phyloP scores from a whole-genome alignment of 768 basidiomycete species.

The Podaxis rugospora region DNA sequence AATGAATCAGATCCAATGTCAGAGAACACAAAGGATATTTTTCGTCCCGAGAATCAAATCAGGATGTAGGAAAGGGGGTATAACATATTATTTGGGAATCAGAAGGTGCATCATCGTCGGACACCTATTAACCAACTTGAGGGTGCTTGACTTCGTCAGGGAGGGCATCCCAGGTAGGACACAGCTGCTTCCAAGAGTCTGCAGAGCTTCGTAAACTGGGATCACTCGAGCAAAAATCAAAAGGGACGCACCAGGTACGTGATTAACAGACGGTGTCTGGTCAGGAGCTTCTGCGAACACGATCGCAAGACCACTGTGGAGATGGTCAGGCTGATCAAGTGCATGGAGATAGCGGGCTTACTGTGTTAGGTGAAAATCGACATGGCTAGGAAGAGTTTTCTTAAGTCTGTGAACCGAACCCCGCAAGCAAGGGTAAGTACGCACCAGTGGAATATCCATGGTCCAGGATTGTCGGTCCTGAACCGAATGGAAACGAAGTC shows the following conservation, averaged over 20 bases:
- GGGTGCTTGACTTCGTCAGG: background rate
- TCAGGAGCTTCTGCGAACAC: conserved; percentile 28
- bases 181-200: conserved; percentile 21
- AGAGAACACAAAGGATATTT: background rate
- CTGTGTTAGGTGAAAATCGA: conserved; percentile 7
- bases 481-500: conserved; percentile 58
- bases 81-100: background rate
- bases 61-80: background rate
- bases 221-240: background rate
- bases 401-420: background rate
- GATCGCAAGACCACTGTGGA: conserved; percentile 26
- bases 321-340: background rate
- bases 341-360: background rate
- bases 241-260: background rate
- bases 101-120: background rate
- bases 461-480: conserved; percentile 64
- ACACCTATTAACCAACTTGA: background rate
- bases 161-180: conserved; percentile 20
- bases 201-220: background rate
- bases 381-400: background rate
- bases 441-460: conserved; percentile 47
- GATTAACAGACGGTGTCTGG: conserved; percentile 9
- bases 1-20: background rate
- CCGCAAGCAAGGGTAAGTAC: background rate
- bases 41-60: background rate